Percentiles rank a stretch among this genome's conserved stretches.
These are phyloP conservation scores for Cnidoscolus chayamansa DNA, from an alignment of 441 rosid genomes.

Conservation along the genomic window DNA sequence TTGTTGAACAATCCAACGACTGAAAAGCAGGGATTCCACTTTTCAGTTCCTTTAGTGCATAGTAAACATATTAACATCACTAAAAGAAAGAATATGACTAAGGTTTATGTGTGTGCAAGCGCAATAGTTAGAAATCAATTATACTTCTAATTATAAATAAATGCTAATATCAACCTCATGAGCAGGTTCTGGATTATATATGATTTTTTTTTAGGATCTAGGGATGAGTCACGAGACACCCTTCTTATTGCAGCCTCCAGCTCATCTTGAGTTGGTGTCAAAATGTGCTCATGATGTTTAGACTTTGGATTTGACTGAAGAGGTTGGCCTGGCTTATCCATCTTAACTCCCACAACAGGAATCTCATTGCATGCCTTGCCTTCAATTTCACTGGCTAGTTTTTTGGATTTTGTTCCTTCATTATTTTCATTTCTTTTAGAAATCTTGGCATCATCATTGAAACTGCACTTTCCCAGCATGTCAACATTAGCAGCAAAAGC, in stretches of 20 bases:
- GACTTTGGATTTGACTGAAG: slow-evolving; percentile 32
- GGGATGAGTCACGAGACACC: slow-evolving; percentile 69
- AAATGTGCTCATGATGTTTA: slow-evolving; percentile 34
- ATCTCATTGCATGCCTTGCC: slow-evolving; percentile 33
- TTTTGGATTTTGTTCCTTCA: slow-evolving; percentile 32
- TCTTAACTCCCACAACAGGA: slow-evolving; percentile 15
- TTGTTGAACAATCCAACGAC: slow-evolving; percentile 65
- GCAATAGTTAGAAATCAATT: background rate
- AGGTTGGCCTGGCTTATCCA: slow-evolving; percentile 24
- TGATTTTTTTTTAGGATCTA: slow-evolving; percentile 61
- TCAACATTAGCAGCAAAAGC: slow-evolving; percentile 23
- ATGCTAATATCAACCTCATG: slow-evolving; percentile 55
- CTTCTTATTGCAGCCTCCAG: slow-evolving; percentile 57
- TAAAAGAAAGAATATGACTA: background rate
- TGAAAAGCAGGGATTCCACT: slow-evolving; percentile 37
- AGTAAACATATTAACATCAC: slow-evolving; percentile 8
- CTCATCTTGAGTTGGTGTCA: slow-evolving; percentile 53
- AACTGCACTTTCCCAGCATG: slow-evolving; percentile 25
- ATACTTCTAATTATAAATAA: slow-evolving; percentile 8
- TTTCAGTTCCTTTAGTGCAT: slow-evolving; percentile 22
- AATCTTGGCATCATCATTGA: slow-evolving; percentile 26
- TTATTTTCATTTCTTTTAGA: slow-evolving; percentile 26
- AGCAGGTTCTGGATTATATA: slow-evolving; percentile 67
- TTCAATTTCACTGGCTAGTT: slow-evolving; percentile 27
- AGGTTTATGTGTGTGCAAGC: background rate